Conservation (phyloP, 2,329 filamentous ascomycete species). For the Sphaerulina populicola region DNA sequence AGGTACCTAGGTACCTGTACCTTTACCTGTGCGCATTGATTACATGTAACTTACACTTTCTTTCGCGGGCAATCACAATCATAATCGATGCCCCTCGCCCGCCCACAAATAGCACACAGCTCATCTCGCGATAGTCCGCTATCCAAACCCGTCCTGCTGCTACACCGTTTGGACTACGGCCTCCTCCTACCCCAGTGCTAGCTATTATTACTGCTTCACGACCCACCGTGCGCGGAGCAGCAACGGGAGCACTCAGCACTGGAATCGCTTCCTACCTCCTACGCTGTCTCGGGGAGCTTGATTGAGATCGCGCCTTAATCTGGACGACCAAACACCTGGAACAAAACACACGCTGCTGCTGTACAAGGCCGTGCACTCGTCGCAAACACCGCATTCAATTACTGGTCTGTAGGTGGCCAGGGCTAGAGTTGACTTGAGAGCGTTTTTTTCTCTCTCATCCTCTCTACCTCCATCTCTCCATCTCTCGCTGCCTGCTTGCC, state of each 20-base stretch:
- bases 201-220: not conserved
- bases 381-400: not conserved
- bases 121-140: not conserved
- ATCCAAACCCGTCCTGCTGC: not conserved
- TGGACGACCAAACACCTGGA: not conserved
- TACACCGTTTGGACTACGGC: not conserved
- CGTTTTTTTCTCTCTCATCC: too few relatives aligned
- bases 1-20: too few relatives aligned
- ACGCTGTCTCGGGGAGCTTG: slow-evolving; percentile 4
- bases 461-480: too few relatives aligned
- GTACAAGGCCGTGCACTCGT: not conserved
- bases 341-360: not conserved
- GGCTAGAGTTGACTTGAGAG: not conserved
- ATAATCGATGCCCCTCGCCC: not conserved
- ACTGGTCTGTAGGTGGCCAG: not conserved
- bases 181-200: not conserved
- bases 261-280: not conserved
- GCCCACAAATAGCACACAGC: slow-evolving; percentile 1
- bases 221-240: not conserved
- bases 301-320: not conserved
- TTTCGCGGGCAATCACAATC: not conserved
- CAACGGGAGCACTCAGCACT: not conserved
- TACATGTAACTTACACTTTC: not conserved
- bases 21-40: too few relatives aligned
- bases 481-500: too few relatives aligned